Conservation (phyloP, 169 alveolate genomes). For the Cryptosporidium sp. region DNA sequence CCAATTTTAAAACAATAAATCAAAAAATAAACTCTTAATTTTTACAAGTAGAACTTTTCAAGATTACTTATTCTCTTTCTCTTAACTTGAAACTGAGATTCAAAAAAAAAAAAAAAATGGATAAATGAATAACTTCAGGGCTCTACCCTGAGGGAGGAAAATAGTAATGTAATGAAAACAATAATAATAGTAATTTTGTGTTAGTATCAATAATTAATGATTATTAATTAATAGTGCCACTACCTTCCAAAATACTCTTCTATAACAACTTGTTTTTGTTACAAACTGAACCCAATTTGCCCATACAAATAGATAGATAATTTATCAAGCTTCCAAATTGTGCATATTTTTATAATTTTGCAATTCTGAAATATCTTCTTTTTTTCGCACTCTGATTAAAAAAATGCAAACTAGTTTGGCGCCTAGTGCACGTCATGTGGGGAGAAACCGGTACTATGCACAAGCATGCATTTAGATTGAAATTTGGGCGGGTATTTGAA, state of each 20-base stretch:
- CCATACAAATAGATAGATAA: background rate
- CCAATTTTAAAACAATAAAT: background rate
- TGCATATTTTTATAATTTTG: constrained; percentile 8
- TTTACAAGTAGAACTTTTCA: too few species aligned
- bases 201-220: too few species aligned
- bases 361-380: constrained; percentile 9
- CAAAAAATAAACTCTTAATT: background rate
- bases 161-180: too few species aligned
- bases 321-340: background rate
- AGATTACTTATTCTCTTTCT: too few species aligned
- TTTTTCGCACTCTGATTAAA: background rate
- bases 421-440: constrained; percentile 1
- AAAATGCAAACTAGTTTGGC: background rate
- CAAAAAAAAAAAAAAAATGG: too few species aligned
- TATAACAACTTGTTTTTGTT: background rate
- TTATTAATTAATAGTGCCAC: background rate
- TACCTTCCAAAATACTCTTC: background rate
- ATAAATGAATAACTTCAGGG: background rate
- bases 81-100: background rate
- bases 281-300: background rate
- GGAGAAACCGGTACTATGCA: constrained; percentile 10
- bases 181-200: too few species aligned
- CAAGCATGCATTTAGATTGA: background rate
- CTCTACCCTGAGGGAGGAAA: background rate
- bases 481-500: background rate